These are phyloP conservation scores for Pyrus pyrifolia DNA, from an alignment of 306 rosid species.

Conservation along the genomic window DNA sequence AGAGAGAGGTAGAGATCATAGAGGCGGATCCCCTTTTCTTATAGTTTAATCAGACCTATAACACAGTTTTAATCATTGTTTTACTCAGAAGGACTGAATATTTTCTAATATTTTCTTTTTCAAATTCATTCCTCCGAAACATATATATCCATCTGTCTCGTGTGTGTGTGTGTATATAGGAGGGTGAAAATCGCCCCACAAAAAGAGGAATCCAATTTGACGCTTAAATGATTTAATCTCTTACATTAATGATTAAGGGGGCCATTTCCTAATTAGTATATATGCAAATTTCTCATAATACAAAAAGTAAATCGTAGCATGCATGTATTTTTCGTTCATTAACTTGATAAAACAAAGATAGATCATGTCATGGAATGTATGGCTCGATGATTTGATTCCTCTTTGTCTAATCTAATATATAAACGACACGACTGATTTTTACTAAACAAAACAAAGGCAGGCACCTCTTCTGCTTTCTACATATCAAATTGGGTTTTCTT, in stretches of 20 bases:
- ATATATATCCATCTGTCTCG: not conserved
- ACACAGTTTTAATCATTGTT: not conserved
- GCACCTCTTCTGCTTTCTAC: not conserved
- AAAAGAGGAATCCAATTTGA: not conserved
- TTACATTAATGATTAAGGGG: too few species aligned
- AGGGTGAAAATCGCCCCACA: not conserved
- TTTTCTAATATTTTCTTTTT: not conserved
- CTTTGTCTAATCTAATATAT: not conserved
- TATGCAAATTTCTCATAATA: not conserved
- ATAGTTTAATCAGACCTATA: not conserved
- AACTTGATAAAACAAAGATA: not conserved
- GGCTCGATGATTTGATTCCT: not conserved
- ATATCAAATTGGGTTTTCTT: not conserved
- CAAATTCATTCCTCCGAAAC: not conserved
- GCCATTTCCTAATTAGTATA: not conserved
- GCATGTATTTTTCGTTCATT: not conserved
- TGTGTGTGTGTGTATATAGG: too few species aligned
- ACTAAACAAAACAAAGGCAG: not conserved
- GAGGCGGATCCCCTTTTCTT: not conserved
- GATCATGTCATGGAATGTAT: not conserved
- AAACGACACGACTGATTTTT: not conserved
- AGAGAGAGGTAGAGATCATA: not conserved
- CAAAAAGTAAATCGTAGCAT: not conserved
- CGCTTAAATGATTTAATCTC: not conserved
- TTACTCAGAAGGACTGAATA: not conserved